Conservation (phyloP, 768 basidiomycete genomes). For the Aureoboletus auriporus region DNA sequence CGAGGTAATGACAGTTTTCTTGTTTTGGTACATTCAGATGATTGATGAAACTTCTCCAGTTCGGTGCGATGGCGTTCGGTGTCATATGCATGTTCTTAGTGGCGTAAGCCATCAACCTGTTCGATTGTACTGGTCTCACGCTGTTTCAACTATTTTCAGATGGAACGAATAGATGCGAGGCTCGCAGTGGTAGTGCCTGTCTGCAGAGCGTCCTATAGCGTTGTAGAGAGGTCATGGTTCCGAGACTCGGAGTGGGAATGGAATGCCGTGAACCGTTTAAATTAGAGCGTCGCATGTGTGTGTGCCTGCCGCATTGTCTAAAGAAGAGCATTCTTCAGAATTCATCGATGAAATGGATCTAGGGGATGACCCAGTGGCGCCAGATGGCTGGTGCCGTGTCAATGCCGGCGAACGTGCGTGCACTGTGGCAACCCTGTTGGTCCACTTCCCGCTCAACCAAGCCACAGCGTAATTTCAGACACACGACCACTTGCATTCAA, state of each 20-base stretch:
- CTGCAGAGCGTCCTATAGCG: neutral
- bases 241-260: conserved; percentile 6
- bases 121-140: conserved; percentile 17
- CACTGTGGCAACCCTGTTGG: conserved; percentile 20
- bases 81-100: conserved; percentile 90
- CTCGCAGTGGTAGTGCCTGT: conserved; percentile 5
- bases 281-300: conserved; percentile 15
- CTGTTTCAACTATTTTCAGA: conserved; percentile 34
- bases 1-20: conserved; percentile 48
- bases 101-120: conserved; percentile 57
- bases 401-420: conserved; percentile 38
- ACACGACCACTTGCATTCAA: conserved; percentile 31
- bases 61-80: conserved; percentile 87
- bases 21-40: conserved; percentile 11
- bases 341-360: conserved; percentile 14
- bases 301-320: conserved; percentile 3
- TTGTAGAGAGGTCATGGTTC: neutral
- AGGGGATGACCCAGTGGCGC: conserved; percentile 9
- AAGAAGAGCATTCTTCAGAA: neutral
- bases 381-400: conserved; percentile 18
- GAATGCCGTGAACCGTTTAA: conserved; percentile 28
- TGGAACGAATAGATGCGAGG: conserved; percentile 67
- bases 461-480: conserved; percentile 34
- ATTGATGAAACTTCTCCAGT: conserved; percentile 45
- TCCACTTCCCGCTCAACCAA: conserved; percentile 20